Conservation (phyloP, 805 yeast species). For the Cyberlindnera misumaiensis region DNA sequence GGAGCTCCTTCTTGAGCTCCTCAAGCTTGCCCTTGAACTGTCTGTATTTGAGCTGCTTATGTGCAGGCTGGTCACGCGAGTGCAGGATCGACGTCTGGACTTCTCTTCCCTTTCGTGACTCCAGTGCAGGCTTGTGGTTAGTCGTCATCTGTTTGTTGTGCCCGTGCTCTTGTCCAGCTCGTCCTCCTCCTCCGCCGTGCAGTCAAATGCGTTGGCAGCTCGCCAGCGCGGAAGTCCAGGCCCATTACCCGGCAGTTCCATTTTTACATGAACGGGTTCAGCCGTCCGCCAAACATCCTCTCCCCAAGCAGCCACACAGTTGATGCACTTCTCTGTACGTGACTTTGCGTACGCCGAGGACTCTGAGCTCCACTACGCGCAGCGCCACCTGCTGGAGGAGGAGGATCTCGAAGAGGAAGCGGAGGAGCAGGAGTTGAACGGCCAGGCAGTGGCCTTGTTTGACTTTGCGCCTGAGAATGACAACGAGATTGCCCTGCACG, state of each 20-base stretch:
- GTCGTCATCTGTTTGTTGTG: conserved; percentile 44
- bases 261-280: too few species aligned
- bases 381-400: conserved; percentile 5
- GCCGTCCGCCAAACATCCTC: not conserved
- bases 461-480: conserved; percentile 92
- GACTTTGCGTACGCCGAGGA: conserved; percentile 76
- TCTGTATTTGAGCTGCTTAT: conserved; percentile 44
- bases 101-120: conserved; percentile 50
- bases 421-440: conserved; percentile 34
- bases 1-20: conserved; percentile 17
- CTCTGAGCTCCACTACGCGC: conserved; percentile 63
- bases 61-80: conserved; percentile 48
- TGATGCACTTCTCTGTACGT: conserved; percentile 41
- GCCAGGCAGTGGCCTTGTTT: conserved; percentile 77
- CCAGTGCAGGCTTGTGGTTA: conserved; percentile 65
- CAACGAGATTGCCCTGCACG: conserved; percentile 72
- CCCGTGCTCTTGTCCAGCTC: not conserved
- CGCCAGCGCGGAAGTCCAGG: too few species aligned
- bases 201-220: too few species aligned
- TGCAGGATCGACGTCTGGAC: conserved; percentile 42
- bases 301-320: conserved; percentile 4
- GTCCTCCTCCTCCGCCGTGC: not conserved
- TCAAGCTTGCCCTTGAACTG: conserved; percentile 16
- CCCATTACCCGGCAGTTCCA: not conserved
- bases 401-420: conserved; percentile 20